These are phyloP conservation scores for Cotoneaster glaucophyllus DNA, from an alignment of 306 rosid genomes.

Conservation along the genomic window DNA sequence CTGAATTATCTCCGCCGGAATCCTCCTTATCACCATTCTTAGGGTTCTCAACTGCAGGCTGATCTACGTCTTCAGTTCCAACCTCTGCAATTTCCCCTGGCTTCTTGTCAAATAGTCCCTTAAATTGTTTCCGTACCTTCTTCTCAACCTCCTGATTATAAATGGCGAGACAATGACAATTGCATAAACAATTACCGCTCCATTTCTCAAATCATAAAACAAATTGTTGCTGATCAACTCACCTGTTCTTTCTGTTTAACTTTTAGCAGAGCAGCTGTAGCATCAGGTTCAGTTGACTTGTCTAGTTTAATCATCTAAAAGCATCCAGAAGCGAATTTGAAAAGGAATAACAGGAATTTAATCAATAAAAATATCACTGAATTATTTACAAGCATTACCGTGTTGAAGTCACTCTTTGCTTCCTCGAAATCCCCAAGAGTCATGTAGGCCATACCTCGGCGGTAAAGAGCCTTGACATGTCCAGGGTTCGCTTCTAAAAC, in stretches of 20 bases:
- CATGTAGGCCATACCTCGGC: conserved; percentile 98
- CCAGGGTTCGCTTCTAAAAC: conserved; percentile 91
- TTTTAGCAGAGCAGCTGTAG: conserved; percentile 75
- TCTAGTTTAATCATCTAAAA: conserved; percentile 74
- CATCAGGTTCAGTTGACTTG: conserved; percentile 75
- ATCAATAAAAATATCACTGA: background rate
- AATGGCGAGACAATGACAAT: background rate
- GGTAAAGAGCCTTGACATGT: conserved; percentile 85
- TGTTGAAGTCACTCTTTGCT: conserved; percentile 72
- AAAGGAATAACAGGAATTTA: background rate
- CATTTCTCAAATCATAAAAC: background rate
- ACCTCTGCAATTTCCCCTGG: conserved; percentile 84
- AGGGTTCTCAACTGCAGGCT: conserved; percentile 31
- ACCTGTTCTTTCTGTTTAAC: conserved; percentile 82
- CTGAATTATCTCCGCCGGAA: conserved; percentile 36
- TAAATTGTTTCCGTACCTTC: conserved; percentile 75
- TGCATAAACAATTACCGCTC: background rate
- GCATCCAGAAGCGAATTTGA: conserved; percentile 11
- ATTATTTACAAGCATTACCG: conserved; percentile 32
- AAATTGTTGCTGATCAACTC: conserved; percentile 6
- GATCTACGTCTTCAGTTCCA: conserved; percentile 31
- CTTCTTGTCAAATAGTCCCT: conserved; percentile 87
- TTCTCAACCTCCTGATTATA: conserved; percentile 62
- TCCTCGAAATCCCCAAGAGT: conserved; percentile 80
- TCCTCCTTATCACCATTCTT: conserved; percentile 32